Conservation (phyloP, 768 basidiomycete species). For the Podaxis mareebaensis region DNA sequence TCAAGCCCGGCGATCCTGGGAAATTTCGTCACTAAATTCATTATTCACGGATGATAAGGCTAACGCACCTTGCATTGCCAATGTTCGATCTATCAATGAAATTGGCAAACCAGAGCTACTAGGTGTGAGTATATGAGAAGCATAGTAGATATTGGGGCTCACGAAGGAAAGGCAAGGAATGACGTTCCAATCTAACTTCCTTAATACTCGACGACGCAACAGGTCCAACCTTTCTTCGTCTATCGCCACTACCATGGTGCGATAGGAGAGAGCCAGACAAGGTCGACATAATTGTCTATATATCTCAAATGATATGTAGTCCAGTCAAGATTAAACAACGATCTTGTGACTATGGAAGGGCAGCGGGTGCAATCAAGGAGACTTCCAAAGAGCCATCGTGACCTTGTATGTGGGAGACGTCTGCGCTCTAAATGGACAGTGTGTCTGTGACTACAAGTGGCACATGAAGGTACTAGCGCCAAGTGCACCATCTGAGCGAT, state of each 20-base stretch:
- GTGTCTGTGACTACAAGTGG: no score
- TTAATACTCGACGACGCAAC: conserved; percentile 19
- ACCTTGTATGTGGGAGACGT: neutral
- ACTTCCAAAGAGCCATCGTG: neutral
- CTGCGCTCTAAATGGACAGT: no score
- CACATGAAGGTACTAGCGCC: no score
- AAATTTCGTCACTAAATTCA: neutral
- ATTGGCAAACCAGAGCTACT: conserved; percentile 4
- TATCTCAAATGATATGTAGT: neutral
- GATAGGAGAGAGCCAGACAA: neutral
- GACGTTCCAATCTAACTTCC: conserved; percentile 34
- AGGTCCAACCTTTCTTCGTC: neutral
- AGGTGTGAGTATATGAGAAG: neutral
- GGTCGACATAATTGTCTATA: neutral
- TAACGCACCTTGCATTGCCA: conserved; percentile 25
- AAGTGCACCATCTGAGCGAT: no score
- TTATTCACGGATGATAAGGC: neutral
- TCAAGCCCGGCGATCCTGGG: conserved; percentile 30
- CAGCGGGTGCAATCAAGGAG: neutral
- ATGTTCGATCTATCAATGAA: conserved; percentile 33
- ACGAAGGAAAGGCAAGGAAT: conserved; percentile 32
- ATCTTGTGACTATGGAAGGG: neutral
- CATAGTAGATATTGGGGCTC: conserved; percentile 20
- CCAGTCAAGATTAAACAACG: no score
- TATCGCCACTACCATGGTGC: neutral